Conservation (phyloP, 2,329 filamentous ascomycete species). For the Aureobasidium vineae region DNA sequence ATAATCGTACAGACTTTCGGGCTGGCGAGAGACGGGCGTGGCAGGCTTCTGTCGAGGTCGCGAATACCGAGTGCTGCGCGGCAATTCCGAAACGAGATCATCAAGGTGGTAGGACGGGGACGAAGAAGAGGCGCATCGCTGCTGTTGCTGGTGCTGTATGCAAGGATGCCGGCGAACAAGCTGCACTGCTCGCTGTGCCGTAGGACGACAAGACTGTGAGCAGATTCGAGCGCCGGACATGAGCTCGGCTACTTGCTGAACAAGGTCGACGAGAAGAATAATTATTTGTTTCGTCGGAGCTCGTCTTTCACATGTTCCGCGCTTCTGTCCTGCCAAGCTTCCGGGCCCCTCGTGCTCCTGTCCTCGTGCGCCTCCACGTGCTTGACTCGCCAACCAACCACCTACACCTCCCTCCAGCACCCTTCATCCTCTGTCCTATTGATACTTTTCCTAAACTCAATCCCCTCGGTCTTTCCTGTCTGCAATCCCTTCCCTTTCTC, state of each 20-base stretch:
- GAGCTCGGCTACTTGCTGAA: background rate
- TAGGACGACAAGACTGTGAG: constrained; percentile 6
- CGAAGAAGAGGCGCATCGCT: constrained; percentile 3
- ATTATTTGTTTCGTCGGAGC: background rate
- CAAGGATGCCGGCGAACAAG: background rate
- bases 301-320: constrained; percentile 3
- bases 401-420: background rate
- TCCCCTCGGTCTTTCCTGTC: background rate
- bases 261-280: background rate
- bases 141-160: background rate
- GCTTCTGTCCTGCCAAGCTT: constrained; percentile 1
- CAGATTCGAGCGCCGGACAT: constrained; percentile 14
- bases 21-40: background rate
- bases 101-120: constrained; percentile 15
- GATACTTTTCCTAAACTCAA: background rate
- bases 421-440: background rate
- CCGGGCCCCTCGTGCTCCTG: background rate
- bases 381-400: background rate
- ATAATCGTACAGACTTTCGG: constrained; percentile 12
- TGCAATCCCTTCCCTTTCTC: background rate
- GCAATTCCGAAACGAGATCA: constrained; percentile 1
- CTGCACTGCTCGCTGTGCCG: background rate
- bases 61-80: constrained; percentile 23
- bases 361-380: background rate
- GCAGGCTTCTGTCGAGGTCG: constrained; percentile 4